These are phyloP conservation scores for Penicillium ochrochloron DNA, from an alignment of 495 filamentous ascomycete genomes.

Conservation along the genomic window DNA sequence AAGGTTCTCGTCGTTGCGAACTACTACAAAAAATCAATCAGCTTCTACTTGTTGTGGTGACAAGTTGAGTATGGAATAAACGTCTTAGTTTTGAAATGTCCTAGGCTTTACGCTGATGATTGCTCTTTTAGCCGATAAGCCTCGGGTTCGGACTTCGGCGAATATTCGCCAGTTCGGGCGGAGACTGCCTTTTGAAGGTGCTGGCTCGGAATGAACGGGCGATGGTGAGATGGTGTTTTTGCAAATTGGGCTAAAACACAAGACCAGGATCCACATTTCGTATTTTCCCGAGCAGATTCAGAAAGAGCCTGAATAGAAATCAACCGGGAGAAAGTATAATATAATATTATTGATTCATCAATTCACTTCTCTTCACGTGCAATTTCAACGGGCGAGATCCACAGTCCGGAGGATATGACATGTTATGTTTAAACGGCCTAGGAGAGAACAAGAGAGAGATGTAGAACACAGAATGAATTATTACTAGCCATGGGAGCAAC, in stretches of 20 bases:
- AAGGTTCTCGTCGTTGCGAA: neutral
- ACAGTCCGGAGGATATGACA: neutral
- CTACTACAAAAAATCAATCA: neutral
- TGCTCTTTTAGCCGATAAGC: neutral
- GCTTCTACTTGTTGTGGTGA: neutral
- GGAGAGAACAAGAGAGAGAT: neutral
- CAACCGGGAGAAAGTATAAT: neutral
- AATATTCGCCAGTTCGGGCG: neutral
- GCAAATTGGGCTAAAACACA: conserved; percentile 2
- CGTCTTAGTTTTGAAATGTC: neutral
- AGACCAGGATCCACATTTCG: neutral
- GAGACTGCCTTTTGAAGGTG: neutral
- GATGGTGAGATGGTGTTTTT: neutral
- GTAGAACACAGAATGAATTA: neutral
- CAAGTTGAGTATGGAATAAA: neutral
- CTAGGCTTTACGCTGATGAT: no score
- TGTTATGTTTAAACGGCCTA: neutral
- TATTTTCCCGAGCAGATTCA: neutral
- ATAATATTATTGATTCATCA: neutral
- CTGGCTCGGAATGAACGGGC: neutral
- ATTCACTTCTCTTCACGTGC: neutral
- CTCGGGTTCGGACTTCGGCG: neutral
- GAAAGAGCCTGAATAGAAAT: neutral
- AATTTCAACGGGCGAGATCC: neutral
- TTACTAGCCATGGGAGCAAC: neutral